These are phyloP conservation scores for Colletotrichum godetiae DNA, from an alignment of 2,329 filamentous ascomycete genomes.

Conservation along the genomic window DNA sequence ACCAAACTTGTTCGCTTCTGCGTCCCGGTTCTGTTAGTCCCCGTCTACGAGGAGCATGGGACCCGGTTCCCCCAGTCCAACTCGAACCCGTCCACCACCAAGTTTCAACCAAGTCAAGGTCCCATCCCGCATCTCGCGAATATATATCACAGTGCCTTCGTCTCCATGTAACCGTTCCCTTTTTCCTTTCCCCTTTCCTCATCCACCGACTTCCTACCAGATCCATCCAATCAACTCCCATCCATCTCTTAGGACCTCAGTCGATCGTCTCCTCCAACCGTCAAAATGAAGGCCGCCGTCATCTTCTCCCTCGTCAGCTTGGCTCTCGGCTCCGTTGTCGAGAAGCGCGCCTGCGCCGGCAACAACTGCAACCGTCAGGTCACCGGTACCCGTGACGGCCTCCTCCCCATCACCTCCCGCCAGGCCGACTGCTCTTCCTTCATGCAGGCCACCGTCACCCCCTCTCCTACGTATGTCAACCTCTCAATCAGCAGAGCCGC, in stretches of 20 bases:
- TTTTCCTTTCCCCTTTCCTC: slow-evolving; percentile 25
- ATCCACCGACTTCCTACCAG: slow-evolving; percentile 39
- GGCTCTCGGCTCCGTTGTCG: slow-evolving; percentile 49
- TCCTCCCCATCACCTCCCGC: slow-evolving; percentile 48
- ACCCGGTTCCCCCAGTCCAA: slow-evolving; percentile 9
- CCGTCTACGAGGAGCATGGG: slow-evolving; percentile 3
- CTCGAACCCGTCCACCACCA: background rate
- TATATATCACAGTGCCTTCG: slow-evolving; percentile 36
- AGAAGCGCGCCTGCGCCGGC: slow-evolving; percentile 50
- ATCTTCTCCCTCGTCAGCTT: slow-evolving; percentile 51
- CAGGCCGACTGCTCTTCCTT: slow-evolving; percentile 55
- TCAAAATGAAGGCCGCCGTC: slow-evolving; percentile 55
- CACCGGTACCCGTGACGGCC: slow-evolving; percentile 53
- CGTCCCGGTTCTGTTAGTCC: background rate
- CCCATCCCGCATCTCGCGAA: slow-evolving; percentile 12
- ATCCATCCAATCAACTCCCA: slow-evolving; percentile 34
- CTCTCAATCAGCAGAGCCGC: background rate
- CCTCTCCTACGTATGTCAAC: slow-evolving; percentile 50
- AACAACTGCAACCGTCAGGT: slow-evolving; percentile 61
- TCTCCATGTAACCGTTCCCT: slow-evolving; percentile 23
- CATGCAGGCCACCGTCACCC: slow-evolving; percentile 52
- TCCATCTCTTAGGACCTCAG: slow-evolving; percentile 35
- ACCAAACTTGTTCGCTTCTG: slow-evolving; percentile 15
- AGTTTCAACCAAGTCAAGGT: background rate
- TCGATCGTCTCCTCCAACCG: slow-evolving; percentile 36